Conservation (phyloP, 768 basidiomycete species). For the Leccinum rimulosum region DNA sequence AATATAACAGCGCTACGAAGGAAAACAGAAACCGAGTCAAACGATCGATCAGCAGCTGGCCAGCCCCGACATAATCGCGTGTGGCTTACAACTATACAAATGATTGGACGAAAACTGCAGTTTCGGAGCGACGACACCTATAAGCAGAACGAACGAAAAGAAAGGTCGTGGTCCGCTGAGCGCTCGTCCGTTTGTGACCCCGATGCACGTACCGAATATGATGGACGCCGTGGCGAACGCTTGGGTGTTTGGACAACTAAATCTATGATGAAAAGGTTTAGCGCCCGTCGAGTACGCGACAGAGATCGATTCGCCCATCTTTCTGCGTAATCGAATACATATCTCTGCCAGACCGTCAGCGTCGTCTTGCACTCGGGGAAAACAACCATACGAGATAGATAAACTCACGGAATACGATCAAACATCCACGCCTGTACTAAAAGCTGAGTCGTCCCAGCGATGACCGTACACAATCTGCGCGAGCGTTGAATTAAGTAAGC, state of each 20-base stretch:
- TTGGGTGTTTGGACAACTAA: constrained; percentile 51
- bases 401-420: constrained; percentile 48
- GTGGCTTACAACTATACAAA: constrained; percentile 43
- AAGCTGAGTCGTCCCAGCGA: constrained; percentile 73
- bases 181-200: not conserved
- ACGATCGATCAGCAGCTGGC: constrained; percentile 40
- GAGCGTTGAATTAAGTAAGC: not conserved
- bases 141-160: not conserved
- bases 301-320: constrained; percentile 27
- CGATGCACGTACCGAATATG: constrained; percentile 37
- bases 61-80: constrained; percentile 23
- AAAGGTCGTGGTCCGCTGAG: constrained; percentile 39
- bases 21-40: not conserved
- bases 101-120: constrained; percentile 55
- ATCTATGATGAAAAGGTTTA: constrained; percentile 25
- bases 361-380: too few relatives aligned
- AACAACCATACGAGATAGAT: too few relatives aligned
- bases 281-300: not conserved
- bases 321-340: constrained; percentile 45
- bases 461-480: constrained; percentile 58
- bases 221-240: constrained; percentile 57
- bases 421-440: constrained; percentile 78
- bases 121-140: constrained; percentile 70
- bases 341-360: constrained; percentile 33
- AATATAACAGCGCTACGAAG: constrained; percentile 53